Evolutionary conservation across 495 filamentous ascomycete genomes (phyloP).

Genomic region (Trichoderma parareesei): DNA sequence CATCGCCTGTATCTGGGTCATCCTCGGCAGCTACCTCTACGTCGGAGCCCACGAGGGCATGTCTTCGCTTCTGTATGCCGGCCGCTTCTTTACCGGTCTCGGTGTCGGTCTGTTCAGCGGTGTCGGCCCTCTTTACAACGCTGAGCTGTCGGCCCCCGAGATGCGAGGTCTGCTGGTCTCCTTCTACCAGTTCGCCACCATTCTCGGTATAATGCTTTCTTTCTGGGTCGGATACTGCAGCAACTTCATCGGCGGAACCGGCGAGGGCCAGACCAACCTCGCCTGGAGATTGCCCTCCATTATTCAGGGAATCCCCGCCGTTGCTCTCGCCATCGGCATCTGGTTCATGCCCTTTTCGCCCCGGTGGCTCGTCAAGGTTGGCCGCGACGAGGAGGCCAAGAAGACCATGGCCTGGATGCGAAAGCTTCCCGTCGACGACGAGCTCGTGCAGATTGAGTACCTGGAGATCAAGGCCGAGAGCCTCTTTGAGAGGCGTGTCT

Average conservation of each 20-base stretch:
- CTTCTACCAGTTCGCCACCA: constrained; percentile 22
- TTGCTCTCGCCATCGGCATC: constrained; percentile 36
- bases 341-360: constrained; percentile 63
- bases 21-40: constrained; percentile 18
- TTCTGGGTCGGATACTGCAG: constrained; percentile 23
- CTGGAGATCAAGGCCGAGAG: constrained; percentile 54
- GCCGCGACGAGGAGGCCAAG: constrained; percentile 50
- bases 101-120: constrained; percentile 19
- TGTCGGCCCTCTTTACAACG: constrained; percentile 22
- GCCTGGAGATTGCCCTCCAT: constrained; percentile 40
- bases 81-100: constrained; percentile 20
- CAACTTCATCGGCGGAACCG: constrained; percentile 24
- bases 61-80: constrained; percentile 17
- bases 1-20: constrained; percentile 17
- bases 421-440: constrained; percentile 35
- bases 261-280: constrained; percentile 30
- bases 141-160: constrained; percentile 23
- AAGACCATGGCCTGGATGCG: constrained; percentile 11
- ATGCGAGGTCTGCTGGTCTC: constrained; percentile 19
- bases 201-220: constrained; percentile 20
- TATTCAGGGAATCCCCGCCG: constrained; percentile 37
- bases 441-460: constrained; percentile 47
- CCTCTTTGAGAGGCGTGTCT: constrained; percentile 37
- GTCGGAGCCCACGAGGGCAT: constrained; percentile 16
- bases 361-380: constrained; percentile 56